Evolutionary conservation across 352 stramenopile genomes (phyloP), one percentile per base, ranked within the genome.

Genomic region (Phytophthora colocasiae): DNA sequence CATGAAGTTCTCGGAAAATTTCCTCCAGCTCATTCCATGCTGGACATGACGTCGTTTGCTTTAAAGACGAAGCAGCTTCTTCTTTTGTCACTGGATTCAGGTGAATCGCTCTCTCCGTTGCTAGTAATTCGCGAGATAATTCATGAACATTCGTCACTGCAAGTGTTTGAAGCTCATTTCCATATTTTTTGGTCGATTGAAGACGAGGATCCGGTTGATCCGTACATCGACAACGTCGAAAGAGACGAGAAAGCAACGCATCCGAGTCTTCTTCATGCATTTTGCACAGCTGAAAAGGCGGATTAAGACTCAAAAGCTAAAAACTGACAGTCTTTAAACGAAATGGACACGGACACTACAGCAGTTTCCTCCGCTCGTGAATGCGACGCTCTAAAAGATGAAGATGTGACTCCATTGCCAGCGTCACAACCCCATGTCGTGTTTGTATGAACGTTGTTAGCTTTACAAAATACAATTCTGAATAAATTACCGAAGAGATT

Each of bases 1-100:
- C 63, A 41, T 71, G 61, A 47, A 85, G 61, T 24, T 85, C 77
- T 4, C 47, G 56, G 19, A 75, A 62, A 55, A 81, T 69, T 32
- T 68, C 60, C 10, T 81, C 69, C 2, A 85, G 51, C 3, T 84
- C 74, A n/a, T 63, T 39, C 58, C 59, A 67, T 34, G 58, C 39
- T 47, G 58, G 64, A 11, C 17, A 45, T 12, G 51, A 58, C 41
- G 19, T 32, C 36, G 26, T 26, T 56, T 58, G 38, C 0, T 53
- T 69, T 4, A 26, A n/a, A 43, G 40, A 31, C n/a, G 40, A 14
- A 36, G 31, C 31, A 3, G 8, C 14, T 36, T 36, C 31, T 11
- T 36, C 31, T 14, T 36, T 36, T 36, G 31, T 12, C 9, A 10
- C 8, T 36, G 31, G 31, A 8, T 27, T 41, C 49, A 38, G 24